Evolutionary conservation across 257 asterid genomes (phyloP).

Genomic region (Marsdenia floribunda): DNA sequence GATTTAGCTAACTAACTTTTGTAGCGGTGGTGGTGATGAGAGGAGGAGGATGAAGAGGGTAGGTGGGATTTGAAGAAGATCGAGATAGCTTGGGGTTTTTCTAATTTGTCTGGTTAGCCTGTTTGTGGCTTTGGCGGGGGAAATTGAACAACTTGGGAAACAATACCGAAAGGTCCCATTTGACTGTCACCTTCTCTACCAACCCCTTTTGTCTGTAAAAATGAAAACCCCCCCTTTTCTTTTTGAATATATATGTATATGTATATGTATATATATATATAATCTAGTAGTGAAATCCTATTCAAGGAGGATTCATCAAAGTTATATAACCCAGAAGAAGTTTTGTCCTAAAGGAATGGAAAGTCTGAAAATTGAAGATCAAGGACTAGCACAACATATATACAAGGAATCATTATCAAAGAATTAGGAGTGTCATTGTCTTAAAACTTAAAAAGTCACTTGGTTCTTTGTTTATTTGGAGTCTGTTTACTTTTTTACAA

Average conservation of each 20-base stretch:
- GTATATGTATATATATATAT: too few species aligned
- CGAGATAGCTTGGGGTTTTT: neutral
- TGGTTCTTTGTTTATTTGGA: neutral
- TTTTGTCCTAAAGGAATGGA: neutral
- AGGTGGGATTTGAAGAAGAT: slow-evolving; percentile 6
- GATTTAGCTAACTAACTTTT: neutral
- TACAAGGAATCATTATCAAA: neutral
- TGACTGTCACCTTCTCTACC: slow-evolving; percentile 18
- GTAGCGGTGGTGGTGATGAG: neutral
- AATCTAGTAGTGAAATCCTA: neutral
- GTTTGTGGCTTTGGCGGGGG: slow-evolving; percentile 14
- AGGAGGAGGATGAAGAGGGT: slow-evolving; percentile 6
- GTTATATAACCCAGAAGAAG: neutral
- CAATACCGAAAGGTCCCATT: slow-evolving; percentile 1
- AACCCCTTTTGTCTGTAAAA: slow-evolving; percentile 11
- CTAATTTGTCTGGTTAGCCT: neutral
- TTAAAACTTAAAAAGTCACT: neutral
- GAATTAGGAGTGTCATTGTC: neutral
- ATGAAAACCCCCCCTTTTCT: neutral
- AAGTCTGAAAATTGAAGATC: neutral
- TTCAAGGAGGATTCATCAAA: neutral
- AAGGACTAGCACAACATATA: neutral
- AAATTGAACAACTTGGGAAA: neutral
- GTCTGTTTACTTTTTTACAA: neutral
- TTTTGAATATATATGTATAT: too few species aligned